Base-by-base conservation (phyloP, 2,329 filamentous ascomycete genomes). In the Alternaria hordeiaustralica region DNA sequence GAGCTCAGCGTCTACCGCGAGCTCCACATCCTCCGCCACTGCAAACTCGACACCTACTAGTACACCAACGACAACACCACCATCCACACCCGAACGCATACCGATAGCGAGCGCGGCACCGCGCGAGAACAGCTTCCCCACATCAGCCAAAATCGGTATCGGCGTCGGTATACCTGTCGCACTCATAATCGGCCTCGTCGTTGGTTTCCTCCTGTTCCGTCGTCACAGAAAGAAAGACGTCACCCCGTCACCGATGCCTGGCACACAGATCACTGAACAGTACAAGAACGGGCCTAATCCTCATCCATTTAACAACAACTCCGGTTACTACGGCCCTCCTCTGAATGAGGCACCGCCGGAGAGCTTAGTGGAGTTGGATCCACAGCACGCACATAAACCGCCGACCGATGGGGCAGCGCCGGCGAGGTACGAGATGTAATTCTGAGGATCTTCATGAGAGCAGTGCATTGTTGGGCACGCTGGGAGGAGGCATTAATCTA, bases 121-220 rank as follows among this genome's bases (percentile, higher is more conserved):
- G 43, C 54, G 15, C 9, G 43, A 25, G 44, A 30, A 23, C 13
- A 30, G 36, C 54, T 58, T 58, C 3, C 55, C 55, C 15, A 58
- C 20, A n/a, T 46, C 55, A 30, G 44, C 44, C 28, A 58, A 58
- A 41, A 58, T 58, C 10, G 44, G 55, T 2, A 44, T 58, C 25
- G 55, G 55, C 18, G 44, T 58, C 13, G 55, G 28, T 1, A 58
- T 58, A 30, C 55, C 55, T 20, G 26, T 58, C 9, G 55, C 55
- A 23, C 44, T 58, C 26, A 21, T 58, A 10, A 21, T 58, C 18
- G 55, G 44, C 8, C 43, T 58, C 5, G 13, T 36, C 15, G 20
- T 47, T 20, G 55, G 55, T 13, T 58, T 58, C 26, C 44, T 58
- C 26, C 26, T 58, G 1, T 58, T 49, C 28, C 44, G 44, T 47